Evolutionary conservation across 2,329 filamentous ascomycete genomes (phyloP).

Genomic region (Plenodomus biglobosus): DNA sequence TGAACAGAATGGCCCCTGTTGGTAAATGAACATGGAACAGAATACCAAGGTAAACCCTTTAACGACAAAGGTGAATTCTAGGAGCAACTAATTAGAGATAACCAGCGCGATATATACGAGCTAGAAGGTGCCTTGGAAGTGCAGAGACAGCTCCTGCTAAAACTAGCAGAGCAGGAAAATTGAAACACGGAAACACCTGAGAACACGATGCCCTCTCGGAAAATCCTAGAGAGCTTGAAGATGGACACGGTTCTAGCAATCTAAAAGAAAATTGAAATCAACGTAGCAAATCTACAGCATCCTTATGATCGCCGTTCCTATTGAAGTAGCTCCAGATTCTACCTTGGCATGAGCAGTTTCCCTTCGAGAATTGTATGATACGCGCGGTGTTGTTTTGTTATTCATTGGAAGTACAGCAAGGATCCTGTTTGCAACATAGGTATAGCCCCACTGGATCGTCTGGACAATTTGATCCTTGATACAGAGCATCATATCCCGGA

Average conservation of each 20-base stretch:
- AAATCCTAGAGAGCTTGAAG: slow-evolving; percentile 5
- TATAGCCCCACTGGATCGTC: too few species aligned
- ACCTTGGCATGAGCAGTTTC: too few species aligned
- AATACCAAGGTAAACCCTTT: slow-evolving; percentile 10
- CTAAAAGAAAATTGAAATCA: slow-evolving; percentile 7
- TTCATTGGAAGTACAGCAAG: too few species aligned
- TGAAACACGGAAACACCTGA: slow-evolving; percentile 5
- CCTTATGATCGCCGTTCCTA: too few species aligned
- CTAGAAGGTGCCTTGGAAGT: slow-evolving; percentile 11
- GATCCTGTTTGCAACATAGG: too few species aligned
- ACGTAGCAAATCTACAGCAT: slow-evolving; percentile 7
- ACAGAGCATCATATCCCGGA: too few species aligned
- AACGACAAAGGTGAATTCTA: slow-evolving; percentile 7
- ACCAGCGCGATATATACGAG: slow-evolving; percentile 7
- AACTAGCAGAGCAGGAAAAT: slow-evolving; percentile 17
- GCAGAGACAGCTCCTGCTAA: slow-evolving; percentile 11
- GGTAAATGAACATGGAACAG: slow-evolving; percentile 5
- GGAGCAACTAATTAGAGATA: slow-evolving; percentile 1
- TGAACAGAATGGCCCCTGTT: slow-evolving; percentile 7
- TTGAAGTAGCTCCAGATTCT: too few species aligned
- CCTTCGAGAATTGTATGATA: too few species aligned
- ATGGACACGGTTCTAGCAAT: slow-evolving; percentile 8
- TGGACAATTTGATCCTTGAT: too few species aligned
- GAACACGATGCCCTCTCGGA: neutral
- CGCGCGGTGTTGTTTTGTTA: too few species aligned